A percentile compares a stretch with the other conserved stretches of the same genome.
Conservation (phyloP, 345 rosid genomes). For the Microcos paniculata region DNA sequence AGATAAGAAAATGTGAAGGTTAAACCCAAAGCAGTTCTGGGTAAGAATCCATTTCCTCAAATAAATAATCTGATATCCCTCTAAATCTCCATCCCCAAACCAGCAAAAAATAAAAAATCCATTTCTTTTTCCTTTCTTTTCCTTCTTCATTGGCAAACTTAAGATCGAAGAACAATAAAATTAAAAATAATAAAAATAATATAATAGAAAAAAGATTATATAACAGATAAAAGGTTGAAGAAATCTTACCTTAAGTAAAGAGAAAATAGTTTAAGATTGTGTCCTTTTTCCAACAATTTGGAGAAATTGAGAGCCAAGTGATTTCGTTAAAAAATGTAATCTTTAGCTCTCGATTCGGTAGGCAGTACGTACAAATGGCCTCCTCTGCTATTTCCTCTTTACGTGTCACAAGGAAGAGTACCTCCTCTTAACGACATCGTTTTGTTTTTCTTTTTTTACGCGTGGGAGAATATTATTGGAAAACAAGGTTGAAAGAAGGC, state of each 20-base stretch:
- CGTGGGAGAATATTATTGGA: constrained; percentile 1
- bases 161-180: too few relatives aligned
- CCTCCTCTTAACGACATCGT: neutral
- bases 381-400: neutral
- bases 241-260: neutral
- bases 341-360: neutral
- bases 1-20: neutral
- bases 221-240: neutral
- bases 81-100: neutral
- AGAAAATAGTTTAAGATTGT: neutral
- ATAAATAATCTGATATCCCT: neutral
- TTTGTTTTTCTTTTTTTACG: neutral
- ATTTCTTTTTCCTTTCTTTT: neutral
- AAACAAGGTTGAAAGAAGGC: neutral
- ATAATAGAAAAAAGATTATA: neutral
- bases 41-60: neutral
- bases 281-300: neutral
- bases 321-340: neutral
- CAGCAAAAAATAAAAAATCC: neutral
- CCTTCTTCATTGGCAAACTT: neutral
- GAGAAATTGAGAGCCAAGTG: neutral
- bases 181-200: too few relatives aligned
- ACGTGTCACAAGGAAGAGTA: too few relatives aligned
- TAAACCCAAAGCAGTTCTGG: neutral
- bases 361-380: neutral